Conservation (phyloP, 345 rosid genomes). For the Brassica carinata region DNA sequence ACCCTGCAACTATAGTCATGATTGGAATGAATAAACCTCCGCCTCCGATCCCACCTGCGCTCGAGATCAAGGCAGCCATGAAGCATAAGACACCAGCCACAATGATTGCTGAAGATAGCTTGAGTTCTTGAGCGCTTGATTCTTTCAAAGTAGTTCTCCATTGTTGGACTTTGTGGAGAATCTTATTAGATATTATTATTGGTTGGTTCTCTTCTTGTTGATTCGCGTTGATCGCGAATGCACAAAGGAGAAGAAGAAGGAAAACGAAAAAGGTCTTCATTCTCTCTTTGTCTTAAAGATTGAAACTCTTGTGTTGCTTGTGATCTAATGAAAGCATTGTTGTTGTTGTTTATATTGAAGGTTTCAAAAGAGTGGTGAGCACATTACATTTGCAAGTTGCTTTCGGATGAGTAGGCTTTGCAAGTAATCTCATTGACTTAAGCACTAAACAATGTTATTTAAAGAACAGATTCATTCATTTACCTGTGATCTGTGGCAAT, state of each 20-base stretch:
- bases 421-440: conserved; percentile 39
- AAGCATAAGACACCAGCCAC: conserved; percentile 65
- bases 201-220: conserved; percentile 20
- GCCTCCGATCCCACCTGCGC: conserved; percentile 94
- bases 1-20: conserved; percentile 62
- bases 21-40: conserved; percentile 88
- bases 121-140: conserved; percentile 39
- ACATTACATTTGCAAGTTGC: conserved; percentile 37
- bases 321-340: conserved; percentile 17
- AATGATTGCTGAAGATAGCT: conserved; percentile 44
- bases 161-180: conserved; percentile 35
- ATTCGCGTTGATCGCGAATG: conserved; percentile 11
- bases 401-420: conserved; percentile 28
- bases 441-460: conserved; percentile 21
- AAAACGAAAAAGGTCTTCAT: conserved; percentile 34
- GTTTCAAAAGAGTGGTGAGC: conserved; percentile 36
- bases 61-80: conserved; percentile 71
- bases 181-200: conserved; percentile 1
- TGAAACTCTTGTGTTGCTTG: conserved; percentile 11
- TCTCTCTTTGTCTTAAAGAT: conserved; percentile 9
- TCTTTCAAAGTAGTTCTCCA: conserved; percentile 44
- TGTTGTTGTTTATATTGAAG: conserved; percentile 31
- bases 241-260: conserved; percentile 23
- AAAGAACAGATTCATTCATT: neutral
- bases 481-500: conserved; percentile 31